Evolutionary conservation across 2,329 filamentous ascomycete genomes (phyloP).

Genomic region (Didymella keratinophila): DNA sequence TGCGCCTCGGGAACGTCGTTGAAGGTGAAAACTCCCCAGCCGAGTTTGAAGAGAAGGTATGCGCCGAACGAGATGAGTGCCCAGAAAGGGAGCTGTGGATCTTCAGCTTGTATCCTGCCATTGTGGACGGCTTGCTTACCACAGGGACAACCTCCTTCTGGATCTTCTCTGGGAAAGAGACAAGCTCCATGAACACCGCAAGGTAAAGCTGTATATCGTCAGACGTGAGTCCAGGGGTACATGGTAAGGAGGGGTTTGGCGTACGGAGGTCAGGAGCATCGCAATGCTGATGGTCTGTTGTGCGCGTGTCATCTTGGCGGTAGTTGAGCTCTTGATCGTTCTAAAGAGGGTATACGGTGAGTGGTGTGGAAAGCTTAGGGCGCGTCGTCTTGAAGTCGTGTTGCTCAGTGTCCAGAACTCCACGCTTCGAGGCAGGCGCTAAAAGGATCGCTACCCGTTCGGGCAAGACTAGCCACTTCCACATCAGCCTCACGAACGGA

Average conservation of each 20-base stretch:
- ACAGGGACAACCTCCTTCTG: slow-evolving; percentile 89
- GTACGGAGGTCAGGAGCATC: slow-evolving; percentile 86
- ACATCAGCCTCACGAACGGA: slow-evolving; percentile 15
- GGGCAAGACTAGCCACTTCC: slow-evolving; percentile 29
- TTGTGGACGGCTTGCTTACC: slow-evolving; percentile 64
- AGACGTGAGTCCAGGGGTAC: slow-evolving; percentile 23
- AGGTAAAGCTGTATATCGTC: slow-evolving; percentile 78
- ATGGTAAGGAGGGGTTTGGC: slow-evolving; percentile 39
- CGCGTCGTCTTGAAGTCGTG: slow-evolving; percentile 29
- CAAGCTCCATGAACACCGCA: slow-evolving; percentile 80
- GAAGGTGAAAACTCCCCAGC: slow-evolving; percentile 93
- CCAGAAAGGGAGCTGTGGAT: slow-evolving; percentile 85
- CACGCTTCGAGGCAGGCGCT: slow-evolving; percentile 30
- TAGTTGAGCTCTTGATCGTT: slow-evolving; percentile 2
- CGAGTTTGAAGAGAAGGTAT: slow-evolving; percentile 89
- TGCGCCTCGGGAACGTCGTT: slow-evolving; percentile 94
- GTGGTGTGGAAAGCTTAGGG: slow-evolving; percentile 18
- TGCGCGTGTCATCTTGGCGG: slow-evolving; percentile 83
- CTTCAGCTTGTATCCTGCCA: slow-evolving; percentile 17
- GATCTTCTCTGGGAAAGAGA: slow-evolving; percentile 78
- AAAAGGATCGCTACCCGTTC: slow-evolving; percentile 32
- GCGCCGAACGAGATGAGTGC: slow-evolving; percentile 88
- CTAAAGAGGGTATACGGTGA: slow-evolving; percentile 36
- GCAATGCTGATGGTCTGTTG: slow-evolving; percentile 89
- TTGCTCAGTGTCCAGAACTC: slow-evolving; percentile 38